Percentiles rank a stretch among this genome's conserved stretches.
These are phyloP conservation scores for Heliamphora exappendiculata DNA, from an alignment of 148 eudicot genomes.

Conservation along the genomic window DNA sequence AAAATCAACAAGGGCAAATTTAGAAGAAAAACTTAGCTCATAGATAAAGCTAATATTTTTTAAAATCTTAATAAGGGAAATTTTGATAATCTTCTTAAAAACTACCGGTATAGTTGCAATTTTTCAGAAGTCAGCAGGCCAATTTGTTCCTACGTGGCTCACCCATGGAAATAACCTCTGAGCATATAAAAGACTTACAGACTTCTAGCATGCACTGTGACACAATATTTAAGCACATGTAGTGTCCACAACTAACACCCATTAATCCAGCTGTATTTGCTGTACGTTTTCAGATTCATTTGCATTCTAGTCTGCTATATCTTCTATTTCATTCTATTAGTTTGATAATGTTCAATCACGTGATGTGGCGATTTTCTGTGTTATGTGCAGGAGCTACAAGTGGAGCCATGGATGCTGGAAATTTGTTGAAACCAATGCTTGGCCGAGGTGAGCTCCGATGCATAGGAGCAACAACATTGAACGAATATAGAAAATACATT, in stretches of 20 bases:
- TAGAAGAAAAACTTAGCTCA: too few species aligned
- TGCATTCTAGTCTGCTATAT: neutral
- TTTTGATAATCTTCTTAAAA: too few species aligned
- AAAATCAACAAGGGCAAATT: too few species aligned
- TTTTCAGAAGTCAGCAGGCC: too few species aligned
- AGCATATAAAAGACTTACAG: neutral
- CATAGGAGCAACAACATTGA: slow-evolving; percentile 92
- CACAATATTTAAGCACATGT: neutral
- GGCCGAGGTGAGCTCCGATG: slow-evolving; percentile 96
- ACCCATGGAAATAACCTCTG: neutral
- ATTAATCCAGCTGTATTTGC: neutral
- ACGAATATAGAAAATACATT: slow-evolving; percentile 85
- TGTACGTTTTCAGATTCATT: neutral
- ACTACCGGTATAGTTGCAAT: too few species aligned
- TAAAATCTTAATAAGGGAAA: too few species aligned
- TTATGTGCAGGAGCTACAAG: slow-evolving; percentile 60
- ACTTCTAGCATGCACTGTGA: neutral
- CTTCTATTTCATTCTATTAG: neutral
- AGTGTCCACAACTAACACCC: neutral
- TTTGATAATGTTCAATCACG: neutral
- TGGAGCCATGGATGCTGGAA: slow-evolving; percentile 91
- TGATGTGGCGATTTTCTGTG: neutral
- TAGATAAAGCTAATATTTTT: too few species aligned
- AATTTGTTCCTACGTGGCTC: too few species aligned
- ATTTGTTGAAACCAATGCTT: slow-evolving; percentile 86